Base-by-base conservation (phyloP, 2,329 filamentous ascomycete species). In the Exophiala alcalophila region DNA sequence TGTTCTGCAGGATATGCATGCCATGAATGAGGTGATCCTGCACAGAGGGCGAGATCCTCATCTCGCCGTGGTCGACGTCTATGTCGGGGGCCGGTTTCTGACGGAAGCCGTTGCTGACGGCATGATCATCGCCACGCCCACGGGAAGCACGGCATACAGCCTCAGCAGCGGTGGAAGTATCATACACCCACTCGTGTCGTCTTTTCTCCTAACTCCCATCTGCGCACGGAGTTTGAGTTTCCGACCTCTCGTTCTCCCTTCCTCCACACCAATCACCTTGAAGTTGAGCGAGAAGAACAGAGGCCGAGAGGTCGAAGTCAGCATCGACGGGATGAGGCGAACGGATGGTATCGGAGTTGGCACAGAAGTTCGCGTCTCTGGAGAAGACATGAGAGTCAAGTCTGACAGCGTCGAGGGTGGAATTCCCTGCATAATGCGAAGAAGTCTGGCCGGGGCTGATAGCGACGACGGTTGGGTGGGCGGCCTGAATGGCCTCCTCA, bases 71-170 rank as follows among this genome's bases (percentile, higher is more conserved):
- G 86, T 98, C 54, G 87, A 94, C 59, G 86, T 98, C 29, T 92
- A 82, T 58, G 84, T 97, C 47, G 90, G 90, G 57, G 84, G 86
- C 23, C 81, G 88, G 40, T 94, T 92, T 58, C 72, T 98, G 31
- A 98, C 92, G 1, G 89, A 95, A 63, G 91, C 88, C 1, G 90
- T 94, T 9, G 91, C 90, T 1, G 92, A 98, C 63, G 92, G 92
- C 36, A 94, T 98, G 64, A 84, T 97, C 30, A 81, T 97, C 45
- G 89, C 85, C 51, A 96, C 91, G 0, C 92, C 92, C 0, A 98
- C 92, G 0, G 92, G 92, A 2, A 94, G 86, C 27, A 98, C 92
- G 0, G 92, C 92, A 0, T 98, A 98, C 69, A 92, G 85, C 46
- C 75, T 98, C n/a, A 92, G 85, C 53, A 86, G 84, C 2, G 92